Base-by-base conservation (phyloP, 176 grass and related monocot genomes). In the Musa itinerans region DNA sequence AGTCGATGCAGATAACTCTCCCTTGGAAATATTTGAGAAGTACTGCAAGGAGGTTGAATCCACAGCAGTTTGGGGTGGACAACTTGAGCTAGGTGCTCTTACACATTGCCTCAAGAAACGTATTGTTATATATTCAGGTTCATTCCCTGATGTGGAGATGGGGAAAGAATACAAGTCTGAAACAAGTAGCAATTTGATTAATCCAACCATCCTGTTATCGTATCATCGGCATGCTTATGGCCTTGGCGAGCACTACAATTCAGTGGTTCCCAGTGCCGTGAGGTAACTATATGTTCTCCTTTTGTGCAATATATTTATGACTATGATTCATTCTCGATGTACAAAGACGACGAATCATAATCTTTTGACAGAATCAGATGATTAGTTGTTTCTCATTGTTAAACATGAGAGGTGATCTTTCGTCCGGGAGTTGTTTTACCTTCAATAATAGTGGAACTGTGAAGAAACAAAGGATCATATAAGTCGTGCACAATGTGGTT, bases 211-310 rank as follows among this genome's bases (percentile, higher is more conserved):
- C 61, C 78, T 84, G 84, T 72, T 98, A 61, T 98, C 95, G 1
- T 98, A 87, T 76, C 94, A 98, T 68, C 90, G 69, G 74, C 95
- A 98, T 68, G 88, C 88, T n/a, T 93, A 93, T 83, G 90, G 95
- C 64, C 88, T 98, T 2, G 95, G 95, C 2, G 95, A 98, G 90
- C 95, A 93, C 83, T 98, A 93, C 68, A 98, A 98, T 73, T 98
- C 95, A 4, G 86, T 91, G 74, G 73, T 91, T 72, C 83, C 90
- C 2, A 56, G 79, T 2, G 65, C 74, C 29, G 79, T 68, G 58
- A 76, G 57, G 64, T 81, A 55, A 70, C 11, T 71, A 17, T 26
- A 43, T 26, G 20, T 78, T 77, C 15, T 50, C 15, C 34, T 49
- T 50, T 70, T 68, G 25, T 70, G 48, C 68, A 52, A 20, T 70